phyloP scores from a whole-genome alignment of 1,284 basidiomycete genomes.

The Inonotus obliquus region DNA sequence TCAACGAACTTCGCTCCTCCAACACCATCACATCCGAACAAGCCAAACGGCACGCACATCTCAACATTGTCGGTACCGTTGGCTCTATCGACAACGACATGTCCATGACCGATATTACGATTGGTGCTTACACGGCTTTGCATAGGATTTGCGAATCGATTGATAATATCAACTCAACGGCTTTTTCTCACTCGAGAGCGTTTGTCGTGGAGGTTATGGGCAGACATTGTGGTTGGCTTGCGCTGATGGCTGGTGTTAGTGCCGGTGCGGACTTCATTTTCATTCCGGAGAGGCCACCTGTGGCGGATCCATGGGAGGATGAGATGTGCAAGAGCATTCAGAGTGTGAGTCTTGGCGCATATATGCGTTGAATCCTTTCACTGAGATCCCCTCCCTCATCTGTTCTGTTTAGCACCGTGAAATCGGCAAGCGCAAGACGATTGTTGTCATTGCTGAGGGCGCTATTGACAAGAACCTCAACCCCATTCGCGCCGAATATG shows the following conservation, averaged over 20 bases:
- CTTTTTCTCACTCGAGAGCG: conserved; percentile 91
- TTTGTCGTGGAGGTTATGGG: conserved; percentile 99
- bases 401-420: conserved; percentile 66
- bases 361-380: neutral
- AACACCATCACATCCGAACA: conserved; percentile 77
- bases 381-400: neutral
- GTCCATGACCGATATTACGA: conserved; percentile 96
- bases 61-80: conserved; percentile 95
- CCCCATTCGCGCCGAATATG: conserved; percentile 85
- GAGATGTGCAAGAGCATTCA: conserved; percentile 89
- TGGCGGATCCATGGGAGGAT: conserved; percentile 79
- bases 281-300: conserved; percentile 91
- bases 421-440: conserved; percentile 94
- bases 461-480: conserved; percentile 86
- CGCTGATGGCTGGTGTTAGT: conserved; percentile 89
- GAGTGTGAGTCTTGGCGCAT: conserved; percentile 42
- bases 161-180: conserved; percentile 97
- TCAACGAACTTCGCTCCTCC: conserved; percentile 62
- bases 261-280: conserved; percentile 96
- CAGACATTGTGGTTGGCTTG: conserved; percentile 96
- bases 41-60: conserved; percentile 66
- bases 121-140: conserved; percentile 92
- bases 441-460: conserved; percentile 97
- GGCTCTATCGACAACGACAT: conserved; percentile 99
- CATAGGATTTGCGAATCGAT: conserved; percentile 97